Base-by-base conservation (phyloP, 2,329 filamentous ascomycete species). In the Zymoseptoria brevis region DNA sequence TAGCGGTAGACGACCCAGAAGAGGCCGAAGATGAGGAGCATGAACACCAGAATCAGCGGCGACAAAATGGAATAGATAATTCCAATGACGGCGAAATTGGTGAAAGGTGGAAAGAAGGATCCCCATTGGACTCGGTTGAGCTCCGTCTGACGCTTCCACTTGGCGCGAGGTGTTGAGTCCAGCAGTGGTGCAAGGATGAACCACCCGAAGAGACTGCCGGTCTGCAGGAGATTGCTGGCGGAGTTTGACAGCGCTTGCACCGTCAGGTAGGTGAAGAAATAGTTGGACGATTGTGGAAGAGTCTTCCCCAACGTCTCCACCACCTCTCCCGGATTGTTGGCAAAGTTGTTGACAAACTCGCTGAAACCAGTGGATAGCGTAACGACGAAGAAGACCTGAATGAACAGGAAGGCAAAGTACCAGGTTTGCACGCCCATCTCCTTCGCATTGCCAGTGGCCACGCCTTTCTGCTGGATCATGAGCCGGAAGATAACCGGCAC, bases 231-330 rank as follows among this genome's bases (percentile, higher is more conserved):
- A 0, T 90, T 93, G 73, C 89, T 91, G 1, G 93, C 93, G 73
- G 91, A 96, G 63, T 90, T 91, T 63, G 90, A 91, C 67, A 97
- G 81, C 0, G 92, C 90, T 69, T 97, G 94, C 8, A 99, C 85
- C 71, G 96, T 87, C 86, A 99, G 92, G 81, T 99, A 99, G 0
- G 90, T 93, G 80, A 96, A 97, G 79, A 97, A 99, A 75, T 97
- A 99, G 71, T 96, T 96, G 67, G 90, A 88, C 0, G 92, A 87
- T 66, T 85, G 88, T 1, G 94, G 94, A 4, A 99, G 77, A 61
- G 92, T 94, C 9, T 79, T 73, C 0, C 93, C 93, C 26, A 99
- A 77, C 0, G 88, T 80, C 19, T 83, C 74, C 0, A 94, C 84
- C 59, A 95, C 83, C 45, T 80, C 81, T n/a, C 78, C 75, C 7